A percentile compares a stretch with the other conserved stretches of the same genome.
phyloP scores from a whole-genome alignment of 1,284 basidiomycete species.

The Trichosporon sp. region DNA sequence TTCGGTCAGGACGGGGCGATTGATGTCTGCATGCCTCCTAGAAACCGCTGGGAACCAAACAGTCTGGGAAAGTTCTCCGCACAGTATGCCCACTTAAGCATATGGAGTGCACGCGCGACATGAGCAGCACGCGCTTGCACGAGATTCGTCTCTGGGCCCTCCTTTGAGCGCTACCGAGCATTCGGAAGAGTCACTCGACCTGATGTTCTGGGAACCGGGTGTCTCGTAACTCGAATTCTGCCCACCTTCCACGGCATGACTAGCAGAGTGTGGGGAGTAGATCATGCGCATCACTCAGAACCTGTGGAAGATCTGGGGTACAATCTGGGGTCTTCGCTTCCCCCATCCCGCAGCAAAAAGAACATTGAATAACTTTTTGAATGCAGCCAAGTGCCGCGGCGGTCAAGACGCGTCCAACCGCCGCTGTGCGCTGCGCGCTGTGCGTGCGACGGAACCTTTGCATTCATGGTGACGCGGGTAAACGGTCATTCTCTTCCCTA shows the following conservation, averaged over 20 bases:
- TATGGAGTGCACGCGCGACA: background rate
- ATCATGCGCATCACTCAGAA: background rate
- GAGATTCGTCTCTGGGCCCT: background rate
- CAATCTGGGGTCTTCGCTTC: constrained; percentile 3
- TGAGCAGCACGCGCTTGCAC: background rate
- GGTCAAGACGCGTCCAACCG: background rate
- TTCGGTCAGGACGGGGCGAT: background rate
- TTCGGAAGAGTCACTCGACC: background rate
- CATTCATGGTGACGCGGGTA: background rate
- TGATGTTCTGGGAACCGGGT: background rate
- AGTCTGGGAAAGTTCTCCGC: background rate
- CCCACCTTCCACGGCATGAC: background rate
- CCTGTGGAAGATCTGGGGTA: background rate
- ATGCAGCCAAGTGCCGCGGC: background rate
- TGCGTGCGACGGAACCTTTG: background rate
- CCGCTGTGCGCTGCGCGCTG: background rate
- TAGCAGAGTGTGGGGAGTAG: background rate
- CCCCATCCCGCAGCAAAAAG: background rate
- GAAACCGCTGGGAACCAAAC: background rate
- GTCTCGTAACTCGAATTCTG: background rate
- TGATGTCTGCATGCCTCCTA: background rate
- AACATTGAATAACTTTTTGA: background rate
- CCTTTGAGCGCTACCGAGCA: background rate
- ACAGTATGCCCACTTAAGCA: constrained; percentile 1
- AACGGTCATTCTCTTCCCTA: background rate